Evolutionary conservation across 106 monocot genomes (phyloP).

Genomic region (Acorus gramineus): DNA sequence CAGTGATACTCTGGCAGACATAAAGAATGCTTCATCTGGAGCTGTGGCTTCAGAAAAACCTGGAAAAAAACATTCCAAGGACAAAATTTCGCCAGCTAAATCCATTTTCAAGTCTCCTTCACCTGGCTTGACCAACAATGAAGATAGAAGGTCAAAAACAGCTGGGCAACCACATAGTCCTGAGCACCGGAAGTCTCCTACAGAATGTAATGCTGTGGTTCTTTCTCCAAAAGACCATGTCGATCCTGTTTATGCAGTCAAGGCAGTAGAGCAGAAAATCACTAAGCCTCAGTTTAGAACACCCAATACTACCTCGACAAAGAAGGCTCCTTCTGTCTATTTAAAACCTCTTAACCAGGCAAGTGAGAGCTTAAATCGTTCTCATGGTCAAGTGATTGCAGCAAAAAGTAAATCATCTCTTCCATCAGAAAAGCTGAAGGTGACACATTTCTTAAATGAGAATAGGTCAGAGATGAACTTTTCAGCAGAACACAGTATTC

Average conservation of each 20-base stretch:
- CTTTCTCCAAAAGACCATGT: constrained; percentile 17
- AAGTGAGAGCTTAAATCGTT: constrained; percentile 12
- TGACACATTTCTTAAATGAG: constrained; percentile 14
- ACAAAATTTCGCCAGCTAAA: constrained; percentile 12
- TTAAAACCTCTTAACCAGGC: constrained; percentile 25
- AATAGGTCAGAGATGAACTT: constrained; percentile 50
- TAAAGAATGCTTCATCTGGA: constrained; percentile 15
- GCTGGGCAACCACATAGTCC: neutral
- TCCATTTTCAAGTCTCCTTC: constrained; percentile 5
- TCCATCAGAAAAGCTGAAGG: constrained; percentile 30
- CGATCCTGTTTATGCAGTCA: constrained; percentile 9
- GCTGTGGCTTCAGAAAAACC: constrained; percentile 13
- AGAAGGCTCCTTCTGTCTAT: constrained; percentile 23
- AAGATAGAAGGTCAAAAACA: constrained; percentile 20
- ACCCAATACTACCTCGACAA: constrained; percentile 11
- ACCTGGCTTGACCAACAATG: neutral
- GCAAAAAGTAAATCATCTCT: constrained; percentile 18
- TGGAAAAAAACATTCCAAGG: constrained; percentile 13
- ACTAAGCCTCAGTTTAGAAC: constrained; percentile 17
- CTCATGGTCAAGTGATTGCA: constrained; percentile 13
- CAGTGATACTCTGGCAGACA: constrained; percentile 9
- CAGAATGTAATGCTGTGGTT: constrained; percentile 15
- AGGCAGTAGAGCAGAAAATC: constrained; percentile 24
- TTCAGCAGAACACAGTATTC: constrained; percentile 34
- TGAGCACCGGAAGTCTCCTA: constrained; percentile 19